Base-by-base conservation (phyloP, 2,329 filamentous ascomycete species). In the Trichoderma sp. region DNA sequence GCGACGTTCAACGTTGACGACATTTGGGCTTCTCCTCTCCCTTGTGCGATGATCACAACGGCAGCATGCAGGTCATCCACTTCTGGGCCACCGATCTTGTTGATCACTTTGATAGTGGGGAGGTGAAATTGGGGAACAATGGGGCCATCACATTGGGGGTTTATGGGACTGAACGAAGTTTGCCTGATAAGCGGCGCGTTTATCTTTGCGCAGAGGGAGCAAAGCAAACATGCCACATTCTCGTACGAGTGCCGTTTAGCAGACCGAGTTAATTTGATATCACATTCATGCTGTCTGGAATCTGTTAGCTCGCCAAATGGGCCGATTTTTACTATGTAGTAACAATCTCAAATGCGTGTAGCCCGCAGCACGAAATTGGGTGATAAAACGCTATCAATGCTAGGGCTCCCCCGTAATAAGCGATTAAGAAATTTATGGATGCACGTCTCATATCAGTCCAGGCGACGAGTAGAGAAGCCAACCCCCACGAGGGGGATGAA, bases 101-200 rank as follows among this genome's bases (percentile, higher is more conserved):
- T 66, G 62, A 66, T 66, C 62, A 58, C 53, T 66, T 66, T 57
- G 62, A 66, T 49, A 66, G 62, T 57, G 53, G 52, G 62, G 62
- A 47, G 37, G 52, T 66, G 53, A 57, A 66, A 66, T 66, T 53
- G 62, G 62, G 60, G 47, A 40, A 49, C 47, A 55, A 63, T 35
- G 33, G 60, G 61, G 61, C 61, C 6, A 31, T 35, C 37, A 31
- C 29, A 8, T 21, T 19, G 21, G 52, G 49, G 24, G 52, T 31
- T 53, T 14, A 14, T 65, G 35, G 52, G 27, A 55, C 14, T 35
- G 33, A 43, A 43, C 10, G 40, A 43, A 43, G 3, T 24, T 57
- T 52, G 37, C 13, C 47, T 19, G 33, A 35, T 31, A 43, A 49
- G 55, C 55, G 49, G 49, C 21, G 47, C 33, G 19, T 14, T 64